Evolutionary conservation across 306 rosid species (phyloP), one percentile per base, ranked within the genome.

Genomic region (Dryas octopetala): DNA sequence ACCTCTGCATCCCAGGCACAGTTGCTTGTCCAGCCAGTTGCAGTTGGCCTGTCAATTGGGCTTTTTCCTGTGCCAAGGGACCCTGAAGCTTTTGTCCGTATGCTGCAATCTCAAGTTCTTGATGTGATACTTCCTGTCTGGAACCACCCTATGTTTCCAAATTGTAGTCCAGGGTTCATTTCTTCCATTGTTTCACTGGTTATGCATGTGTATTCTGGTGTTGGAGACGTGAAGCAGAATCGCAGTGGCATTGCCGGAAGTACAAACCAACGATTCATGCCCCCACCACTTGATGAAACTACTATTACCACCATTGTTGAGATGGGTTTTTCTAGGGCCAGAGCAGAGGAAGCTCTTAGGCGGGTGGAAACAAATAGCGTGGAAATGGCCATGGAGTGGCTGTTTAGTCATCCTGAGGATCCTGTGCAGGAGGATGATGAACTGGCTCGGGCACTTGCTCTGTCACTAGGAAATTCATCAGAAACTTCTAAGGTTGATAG

Each of bases 311-410:
- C 97, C 62, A 92, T 96, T 71, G 88, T 96, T 75, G 99, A 90
- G 83, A 96, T 96, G 99, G 99, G 99, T 14, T 96, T 96, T 89
- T 82, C 98, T 59, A 85, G 98, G 85, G 96, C 91, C 72, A 89
- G 99, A 87, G 99, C 99, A 55, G 99, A 92, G 90, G 99, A 96
- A 81, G 99, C 99, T 4, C 87, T 96, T 71, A 85, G 99, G 79
- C 81, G 93, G 77, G 98, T 96, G 83, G 99, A 83, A 81, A 88
- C 97, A 83, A 96, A 96, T 77, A 96, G 99, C 16, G 98, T 96
- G 84, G 99, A 96, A 80, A 90, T 96, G 97, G 99, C 99, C 64
- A 96, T 88, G 98, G 99, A 96, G 86, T 96, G 99, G 99, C 87
- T 96, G 53, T 92, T 85, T 74, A 89, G 86, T 89, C 98, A 96